Evolutionary conservation across 192 early-diverging fungal genomes (phyloP).

Genomic region (Anaeromyces robustus): DNA sequence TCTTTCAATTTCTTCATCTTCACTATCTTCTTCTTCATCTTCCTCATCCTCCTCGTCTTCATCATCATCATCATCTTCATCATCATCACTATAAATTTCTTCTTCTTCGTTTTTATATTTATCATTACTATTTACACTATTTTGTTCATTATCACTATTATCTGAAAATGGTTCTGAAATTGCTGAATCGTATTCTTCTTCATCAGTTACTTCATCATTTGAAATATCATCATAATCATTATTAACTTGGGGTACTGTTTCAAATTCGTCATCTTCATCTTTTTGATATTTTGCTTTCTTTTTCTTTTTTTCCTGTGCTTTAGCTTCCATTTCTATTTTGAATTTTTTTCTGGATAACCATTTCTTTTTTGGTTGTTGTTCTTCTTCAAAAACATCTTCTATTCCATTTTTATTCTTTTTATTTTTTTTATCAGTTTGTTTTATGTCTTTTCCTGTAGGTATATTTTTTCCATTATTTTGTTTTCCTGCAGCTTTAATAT

Average conservation of each 20-base stretch:
- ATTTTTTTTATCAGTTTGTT: constrained; percentile 4
- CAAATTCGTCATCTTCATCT: constrained; percentile 15
- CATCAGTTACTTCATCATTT: constrained; percentile 8
- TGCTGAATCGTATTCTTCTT: constrained; percentile 4
- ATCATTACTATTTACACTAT: constrained; percentile 8
- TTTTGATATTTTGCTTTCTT: constrained; percentile 4
- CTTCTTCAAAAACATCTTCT: constrained; percentile 1
- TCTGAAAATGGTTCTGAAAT: background rate
- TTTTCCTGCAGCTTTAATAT: constrained; percentile 6
- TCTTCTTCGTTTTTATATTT: background rate
- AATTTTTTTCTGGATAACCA: background rate
- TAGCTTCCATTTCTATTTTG: background rate
- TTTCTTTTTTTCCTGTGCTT: constrained; percentile 1
- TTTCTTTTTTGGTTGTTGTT: background rate
- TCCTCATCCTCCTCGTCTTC: background rate
- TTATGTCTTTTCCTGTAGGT: constrained; percentile 1
- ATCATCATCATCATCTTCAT: background rate
- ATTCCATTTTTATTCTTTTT: background rate
- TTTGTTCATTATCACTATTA: constrained; percentile 12
- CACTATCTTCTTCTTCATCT: background rate
- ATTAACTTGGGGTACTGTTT: constrained; percentile 14
- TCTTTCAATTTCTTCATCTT: constrained; percentile 12
- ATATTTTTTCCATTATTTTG: constrained; percentile 6
- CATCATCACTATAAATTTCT: background rate
- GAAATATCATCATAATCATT: constrained; percentile 1